A percentile compares a stretch with the other conserved stretches of the same genome.
Conservation (phyloP, 768 basidiomycete genomes). For the Lentinula lateritia region DNA sequence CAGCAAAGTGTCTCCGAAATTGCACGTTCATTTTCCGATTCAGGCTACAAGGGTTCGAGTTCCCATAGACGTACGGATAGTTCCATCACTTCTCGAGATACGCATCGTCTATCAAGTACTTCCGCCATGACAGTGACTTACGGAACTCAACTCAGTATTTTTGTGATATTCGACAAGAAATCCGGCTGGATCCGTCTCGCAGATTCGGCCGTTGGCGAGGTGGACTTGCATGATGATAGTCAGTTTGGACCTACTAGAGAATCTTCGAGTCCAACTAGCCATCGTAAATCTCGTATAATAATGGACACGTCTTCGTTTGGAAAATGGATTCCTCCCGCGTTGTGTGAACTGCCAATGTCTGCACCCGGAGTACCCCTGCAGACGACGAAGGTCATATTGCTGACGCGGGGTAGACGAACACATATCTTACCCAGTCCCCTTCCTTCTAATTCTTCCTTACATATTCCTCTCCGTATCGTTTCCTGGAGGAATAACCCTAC, state of each 20-base stretch:
- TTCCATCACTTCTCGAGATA: conserved; percentile 28
- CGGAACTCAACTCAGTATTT: conserved; percentile 72
- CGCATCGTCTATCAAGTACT: conserved; percentile 19
- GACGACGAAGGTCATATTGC: conserved; percentile 47
- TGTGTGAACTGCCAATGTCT: conserved; percentile 40
- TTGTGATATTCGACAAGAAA: conserved; percentile 84
- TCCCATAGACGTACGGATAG: conserved; percentile 40
- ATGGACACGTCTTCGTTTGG: conserved; percentile 7
- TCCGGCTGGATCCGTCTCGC: conserved; percentile 77
- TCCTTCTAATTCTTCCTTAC: conserved; percentile 40
- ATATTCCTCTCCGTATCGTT: conserved; percentile 48
- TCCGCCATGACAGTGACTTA: conserved; percentile 37
- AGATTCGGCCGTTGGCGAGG: conserved; percentile 77
- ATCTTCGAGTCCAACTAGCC: conserved; percentile 8
- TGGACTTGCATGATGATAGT: conserved; percentile 52
- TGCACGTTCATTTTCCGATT: conserved; percentile 37
- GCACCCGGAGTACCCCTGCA: conserved; percentile 18
- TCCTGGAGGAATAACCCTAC: conserved; percentile 57
- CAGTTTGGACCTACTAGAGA: conserved; percentile 14
- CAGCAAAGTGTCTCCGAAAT: conserved; percentile 59
- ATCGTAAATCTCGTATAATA: conserved; percentile 21
- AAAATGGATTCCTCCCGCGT: conserved; percentile 48
- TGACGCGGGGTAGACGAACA: conserved; percentile 66
- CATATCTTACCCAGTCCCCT: conserved; percentile 67
- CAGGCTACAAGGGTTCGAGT: conserved; percentile 15